Evolutionary conservation across 768 basidiomycete species (phyloP).

Genomic region (Rhizopogon salebrosus): DNA sequence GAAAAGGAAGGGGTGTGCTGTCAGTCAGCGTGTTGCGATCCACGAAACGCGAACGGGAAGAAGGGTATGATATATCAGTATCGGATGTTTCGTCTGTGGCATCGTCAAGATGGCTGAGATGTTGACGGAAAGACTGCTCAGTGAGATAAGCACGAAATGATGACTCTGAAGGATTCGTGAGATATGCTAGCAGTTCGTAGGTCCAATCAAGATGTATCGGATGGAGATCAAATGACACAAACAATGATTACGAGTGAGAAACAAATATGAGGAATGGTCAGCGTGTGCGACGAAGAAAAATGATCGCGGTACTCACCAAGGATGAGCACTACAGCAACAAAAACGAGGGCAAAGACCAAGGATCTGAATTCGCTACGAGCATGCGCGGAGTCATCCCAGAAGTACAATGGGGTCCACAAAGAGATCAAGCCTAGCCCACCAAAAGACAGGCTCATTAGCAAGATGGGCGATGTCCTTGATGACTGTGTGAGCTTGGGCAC

Average conservation of each 20-base stretch:
- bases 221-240: constrained; percentile 7
- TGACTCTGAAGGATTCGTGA: constrained; percentile 91
- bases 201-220: constrained; percentile 5
- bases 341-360: constrained; percentile 64
- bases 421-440: constrained; percentile 59
- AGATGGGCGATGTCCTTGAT: constrained; percentile 43
- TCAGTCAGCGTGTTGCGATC: constrained; percentile 15
- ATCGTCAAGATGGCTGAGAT: constrained; percentile 82
- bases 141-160: constrained; percentile 94
- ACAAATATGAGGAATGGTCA: neutral
- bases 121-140: constrained; percentile 94
- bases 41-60: constrained; percentile 20
- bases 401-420: constrained; percentile 47
- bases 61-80: constrained; percentile 22
- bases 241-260: constrained; percentile 2
- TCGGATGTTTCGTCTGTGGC: constrained; percentile 47
- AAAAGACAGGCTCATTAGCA: constrained; percentile 63
- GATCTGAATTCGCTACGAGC: constrained; percentile 64
- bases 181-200: constrained; percentile 59
- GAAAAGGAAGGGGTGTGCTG: constrained; percentile 41
- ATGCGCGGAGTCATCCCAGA: constrained; percentile 45
- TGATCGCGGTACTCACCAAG: constrained; percentile 50
- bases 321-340: constrained; percentile 62
- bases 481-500: constrained; percentile 28
- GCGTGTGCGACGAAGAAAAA: neutral